These are phyloP conservation scores for Chlorella sp. DNA, from an alignment of 139 green algal species.

Conservation along the genomic window DNA sequence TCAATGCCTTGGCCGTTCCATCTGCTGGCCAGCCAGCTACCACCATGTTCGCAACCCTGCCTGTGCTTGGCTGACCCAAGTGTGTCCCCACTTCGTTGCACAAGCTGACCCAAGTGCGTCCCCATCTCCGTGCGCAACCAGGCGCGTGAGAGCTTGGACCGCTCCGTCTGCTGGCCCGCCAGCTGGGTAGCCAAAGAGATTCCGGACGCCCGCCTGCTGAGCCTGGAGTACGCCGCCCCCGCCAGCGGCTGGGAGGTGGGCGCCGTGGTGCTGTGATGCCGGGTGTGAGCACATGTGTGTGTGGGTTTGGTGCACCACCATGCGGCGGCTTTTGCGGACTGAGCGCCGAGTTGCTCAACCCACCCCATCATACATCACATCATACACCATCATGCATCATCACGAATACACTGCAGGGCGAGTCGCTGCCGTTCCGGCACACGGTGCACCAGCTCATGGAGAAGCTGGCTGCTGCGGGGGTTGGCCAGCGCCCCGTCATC, in stretches of 20 bases:
- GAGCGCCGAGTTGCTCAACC: too few species aligned
- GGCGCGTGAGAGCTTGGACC: constrained; percentile 35
- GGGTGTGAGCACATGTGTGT: too few species aligned
- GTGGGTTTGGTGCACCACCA: background rate
- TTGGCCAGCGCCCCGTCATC: constrained; percentile 80
- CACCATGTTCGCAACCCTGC: background rate
- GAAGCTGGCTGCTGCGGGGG: constrained; percentile 76
- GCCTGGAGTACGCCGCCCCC: constrained; percentile 75
- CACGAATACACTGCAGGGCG: constrained; percentile 56
- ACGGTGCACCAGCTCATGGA: constrained; percentile 69
- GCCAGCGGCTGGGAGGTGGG: constrained; percentile 68
- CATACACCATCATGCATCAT: background rate
- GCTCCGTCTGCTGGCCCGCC: constrained; percentile 65
- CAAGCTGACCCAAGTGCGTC: too few species aligned
- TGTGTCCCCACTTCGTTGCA: background rate
- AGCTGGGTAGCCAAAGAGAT: constrained; percentile 71
- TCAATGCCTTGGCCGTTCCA: background rate
- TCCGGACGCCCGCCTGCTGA: constrained; percentile 65
- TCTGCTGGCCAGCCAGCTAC: background rate
- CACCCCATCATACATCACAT: too few species aligned
- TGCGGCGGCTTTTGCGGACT: too few species aligned
- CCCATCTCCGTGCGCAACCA: background rate
- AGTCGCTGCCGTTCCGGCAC: constrained; percentile 73
- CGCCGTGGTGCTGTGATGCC: too few species aligned
- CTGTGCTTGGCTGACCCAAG: background rate